Evolutionary conservation across 225 moss, liverwort and hornwort species (phyloP).

Genomic region (Antitrichia curtipendula): DNA sequence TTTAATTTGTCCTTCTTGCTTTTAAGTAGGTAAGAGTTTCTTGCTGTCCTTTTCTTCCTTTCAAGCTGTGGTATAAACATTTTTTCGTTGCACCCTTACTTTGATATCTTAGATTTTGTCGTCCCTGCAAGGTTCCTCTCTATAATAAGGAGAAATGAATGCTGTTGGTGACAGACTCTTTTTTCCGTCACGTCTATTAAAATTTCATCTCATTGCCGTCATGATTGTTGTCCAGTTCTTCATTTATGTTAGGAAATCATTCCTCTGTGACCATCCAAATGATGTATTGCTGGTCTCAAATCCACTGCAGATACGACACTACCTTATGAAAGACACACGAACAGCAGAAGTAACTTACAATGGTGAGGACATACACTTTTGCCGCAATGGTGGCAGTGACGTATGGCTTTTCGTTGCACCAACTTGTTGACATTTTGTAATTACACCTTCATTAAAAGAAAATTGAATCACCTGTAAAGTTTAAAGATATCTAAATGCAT

Average conservation of each 20-base stretch:
- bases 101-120: neutral
- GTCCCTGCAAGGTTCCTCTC: neutral
- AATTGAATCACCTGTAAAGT: no score
- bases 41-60: neutral
- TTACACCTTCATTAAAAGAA: no score
- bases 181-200: neutral
- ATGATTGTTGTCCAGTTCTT: neutral
- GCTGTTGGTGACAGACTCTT: neutral
- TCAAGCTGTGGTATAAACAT: neutral
- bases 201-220: neutral
- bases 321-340: neutral
- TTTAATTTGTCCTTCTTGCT: neutral
- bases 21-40: neutral
- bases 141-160: neutral
- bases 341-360: neutral
- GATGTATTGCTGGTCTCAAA: neutral
- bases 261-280: neutral
- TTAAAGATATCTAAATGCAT: no score
- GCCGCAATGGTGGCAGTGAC: constrained; percentile 48
- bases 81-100: neutral
- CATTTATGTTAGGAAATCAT: neutral
- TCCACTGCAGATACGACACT: neutral
- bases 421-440: no score
- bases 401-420: no score
- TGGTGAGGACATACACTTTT: constrained; percentile 54